Evolutionary conservation across 192 early-diverging fungal genomes (phyloP), one percentile per base, ranked within the genome.

Genomic region (Backusella circina): DNA sequence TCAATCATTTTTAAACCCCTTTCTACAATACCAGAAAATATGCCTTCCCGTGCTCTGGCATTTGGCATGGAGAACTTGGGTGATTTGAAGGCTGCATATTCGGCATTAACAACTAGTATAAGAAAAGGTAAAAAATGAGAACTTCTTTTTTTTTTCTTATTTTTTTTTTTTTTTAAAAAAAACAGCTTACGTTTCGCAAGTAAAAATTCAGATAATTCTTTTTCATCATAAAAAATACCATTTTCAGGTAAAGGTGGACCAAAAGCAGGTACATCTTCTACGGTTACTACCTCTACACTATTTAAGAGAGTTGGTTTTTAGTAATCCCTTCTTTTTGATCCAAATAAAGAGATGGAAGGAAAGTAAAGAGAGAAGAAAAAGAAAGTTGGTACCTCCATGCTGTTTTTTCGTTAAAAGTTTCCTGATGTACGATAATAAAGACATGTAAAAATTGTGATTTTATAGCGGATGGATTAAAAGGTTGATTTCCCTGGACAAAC

Each of bases 391-490:
- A 80, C 79, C 80, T 72, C 75, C 78, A 83, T 37, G 36, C 68
- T 39, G 30, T 54, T 28, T 68, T 66, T 26, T 71, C 72, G 32
- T 72, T 37, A 26, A 28, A 39, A 26, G 61, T 33, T 30, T 83
- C 78, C 64, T 83, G 70, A 28, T 83, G 86, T 21, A 89, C 81
- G 28, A 89, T 73, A n/a, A 87, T 85, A 74, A 87, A 89, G 5
- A 87, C 86, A 65, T 89, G 88, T 15, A 89, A 77, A 28, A 89
- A 87, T 71, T 89, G 88, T 3, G 88, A 89, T 47, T 84, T 87
- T 21, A 89, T 89, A 3, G 88, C 75, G n/a, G 72, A 78, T 10
- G 88, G 88, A 30, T 82, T 77, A 54, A 89, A 87, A 9, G 88
- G 86, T 23, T 86, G 84, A 12, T 77, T 72, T 5, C 82, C 83